Evolutionary conservation across 768 basidiomycete species (phyloP).

Genomic region (Tulasnella sp.): DNA sequence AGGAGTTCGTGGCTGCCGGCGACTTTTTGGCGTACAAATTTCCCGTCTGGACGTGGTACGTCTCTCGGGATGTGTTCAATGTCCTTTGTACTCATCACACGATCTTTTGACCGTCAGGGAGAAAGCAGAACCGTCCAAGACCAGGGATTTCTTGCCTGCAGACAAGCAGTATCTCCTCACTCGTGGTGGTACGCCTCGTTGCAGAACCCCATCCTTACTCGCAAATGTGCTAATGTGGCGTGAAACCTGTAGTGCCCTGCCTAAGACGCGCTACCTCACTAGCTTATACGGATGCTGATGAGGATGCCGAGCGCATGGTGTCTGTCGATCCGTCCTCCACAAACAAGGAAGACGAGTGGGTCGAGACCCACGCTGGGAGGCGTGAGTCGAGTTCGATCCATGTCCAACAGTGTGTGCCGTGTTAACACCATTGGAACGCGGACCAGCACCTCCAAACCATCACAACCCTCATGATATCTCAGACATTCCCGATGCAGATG

Average conservation of each 20-base stretch:
- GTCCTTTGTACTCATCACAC: not conserved
- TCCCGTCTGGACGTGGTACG: conserved; percentile 93
- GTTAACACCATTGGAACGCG: not conserved
- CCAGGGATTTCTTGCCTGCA: conserved; percentile 83
- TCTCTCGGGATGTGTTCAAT: not conserved
- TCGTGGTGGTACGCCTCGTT: conserved; percentile 47
- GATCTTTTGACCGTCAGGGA: conserved; percentile 52
- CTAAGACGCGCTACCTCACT: conserved; percentile 86
- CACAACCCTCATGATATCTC: conserved; percentile 58
- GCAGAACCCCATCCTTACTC: not conserved
- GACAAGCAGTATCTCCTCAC: conserved; percentile 98
- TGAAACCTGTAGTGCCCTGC: conserved; percentile 59
- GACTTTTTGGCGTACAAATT: conserved; percentile 98
- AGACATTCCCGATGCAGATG: conserved; percentile 84
- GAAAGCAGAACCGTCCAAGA: conserved; percentile 77
- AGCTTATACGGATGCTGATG: conserved; percentile 91
- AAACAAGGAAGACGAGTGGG: conserved; percentile 81
- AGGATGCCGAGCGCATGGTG: conserved; percentile 89
- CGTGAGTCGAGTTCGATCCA: conserved; percentile 24
- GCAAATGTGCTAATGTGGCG: not conserved
- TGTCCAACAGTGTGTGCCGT: not conserved
- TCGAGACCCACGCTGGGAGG: conserved; percentile 90
- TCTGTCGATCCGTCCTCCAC: conserved; percentile 48
- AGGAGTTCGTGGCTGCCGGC: conserved; percentile 97
- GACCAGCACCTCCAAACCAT: conserved; percentile 2